Conservation (phyloP, 2,329 filamentous ascomycete species). For the Penicillium sp. region DNA sequence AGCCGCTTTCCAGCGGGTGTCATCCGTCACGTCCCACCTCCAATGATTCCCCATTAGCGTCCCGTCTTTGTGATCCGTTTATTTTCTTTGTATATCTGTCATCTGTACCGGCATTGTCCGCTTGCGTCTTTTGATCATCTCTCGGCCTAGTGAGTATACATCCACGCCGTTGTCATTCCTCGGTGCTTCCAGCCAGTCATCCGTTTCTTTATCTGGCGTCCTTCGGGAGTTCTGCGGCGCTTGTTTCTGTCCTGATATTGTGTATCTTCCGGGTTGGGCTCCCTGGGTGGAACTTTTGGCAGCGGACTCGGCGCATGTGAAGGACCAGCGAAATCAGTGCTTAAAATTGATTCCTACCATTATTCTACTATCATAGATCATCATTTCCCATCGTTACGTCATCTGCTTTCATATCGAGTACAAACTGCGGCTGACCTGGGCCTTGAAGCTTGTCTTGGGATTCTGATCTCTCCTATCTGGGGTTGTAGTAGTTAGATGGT, state of each 20-base stretch:
- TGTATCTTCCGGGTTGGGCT: slow-evolving; percentile 15
- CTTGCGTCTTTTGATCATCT: background rate
- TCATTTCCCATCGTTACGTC: slow-evolving; percentile 3
- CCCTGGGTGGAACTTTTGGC: slow-evolving; percentile 21
- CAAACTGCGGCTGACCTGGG: too few relatives aligned
- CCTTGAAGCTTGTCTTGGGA: too few relatives aligned
- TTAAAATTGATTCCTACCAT: slow-evolving; percentile 17
- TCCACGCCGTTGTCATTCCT: background rate
- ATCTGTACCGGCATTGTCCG: slow-evolving; percentile 8
- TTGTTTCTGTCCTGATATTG: slow-evolving; percentile 13
- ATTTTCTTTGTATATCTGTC: slow-evolving; percentile 25
- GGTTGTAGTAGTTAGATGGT: too few relatives aligned
- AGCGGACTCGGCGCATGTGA: slow-evolving; percentile 16
- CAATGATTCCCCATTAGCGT: slow-evolving; percentile 34
- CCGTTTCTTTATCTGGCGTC: too few relatives aligned
- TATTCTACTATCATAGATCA: background rate
- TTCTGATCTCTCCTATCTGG: too few relatives aligned
- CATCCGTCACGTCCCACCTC: slow-evolving; percentile 41
- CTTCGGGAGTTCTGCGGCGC: slow-evolving; percentile 22
- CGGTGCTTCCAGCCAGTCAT: too few relatives aligned
- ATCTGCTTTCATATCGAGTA: too few relatives aligned
- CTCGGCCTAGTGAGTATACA: too few relatives aligned
- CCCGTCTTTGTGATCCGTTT: slow-evolving; percentile 17
- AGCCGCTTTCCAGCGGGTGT: slow-evolving; percentile 43
- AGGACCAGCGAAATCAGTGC: slow-evolving; percentile 19